Evolutionary conservation across 257 asterid species (phyloP).

Genomic region (Thymus mandschuricus): DNA sequence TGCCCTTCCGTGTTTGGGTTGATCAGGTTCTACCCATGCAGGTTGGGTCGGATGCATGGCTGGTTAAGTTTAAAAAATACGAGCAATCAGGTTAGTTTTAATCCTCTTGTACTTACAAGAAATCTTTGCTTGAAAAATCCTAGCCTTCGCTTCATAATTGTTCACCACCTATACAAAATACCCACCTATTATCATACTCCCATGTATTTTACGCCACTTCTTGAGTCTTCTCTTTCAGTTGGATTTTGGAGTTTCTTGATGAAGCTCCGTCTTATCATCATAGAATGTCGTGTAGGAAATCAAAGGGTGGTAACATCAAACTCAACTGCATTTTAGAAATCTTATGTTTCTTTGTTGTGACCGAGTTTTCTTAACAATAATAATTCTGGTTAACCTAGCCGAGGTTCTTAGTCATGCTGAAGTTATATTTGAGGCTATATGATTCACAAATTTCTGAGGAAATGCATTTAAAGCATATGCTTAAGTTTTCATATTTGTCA

Average conservation of each 20-base stretch:
- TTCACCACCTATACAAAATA: background rate
- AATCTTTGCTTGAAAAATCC: background rate
- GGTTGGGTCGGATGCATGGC: conserved; percentile 78
- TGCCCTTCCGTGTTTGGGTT: conserved; percentile 76
- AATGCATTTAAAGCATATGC: background rate
- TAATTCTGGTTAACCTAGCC: background rate
- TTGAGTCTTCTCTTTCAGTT: background rate
- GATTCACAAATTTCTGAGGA: background rate
- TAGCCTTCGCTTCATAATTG: background rate
- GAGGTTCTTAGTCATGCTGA: background rate
- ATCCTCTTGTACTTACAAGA: conserved; percentile 7
- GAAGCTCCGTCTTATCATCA: background rate
- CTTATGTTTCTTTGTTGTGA: background rate
- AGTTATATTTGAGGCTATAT: background rate
- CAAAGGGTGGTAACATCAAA: background rate
- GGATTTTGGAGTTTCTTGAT: no score
- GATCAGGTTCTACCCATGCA: conserved; percentile 80
- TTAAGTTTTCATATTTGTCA: background rate
- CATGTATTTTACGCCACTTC: background rate
- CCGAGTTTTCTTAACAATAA: background rate
- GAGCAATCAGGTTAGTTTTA: conserved; percentile 74
- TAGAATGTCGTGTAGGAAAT: background rate
- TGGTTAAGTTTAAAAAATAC: conserved; percentile 88
- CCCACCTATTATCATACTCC: background rate
- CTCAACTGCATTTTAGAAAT: background rate